A percentile compares a stretch with the other conserved stretches of the same genome.
Conservation (phyloP, 352 stramenopile species). For the Phytophthora multivora region DNA sequence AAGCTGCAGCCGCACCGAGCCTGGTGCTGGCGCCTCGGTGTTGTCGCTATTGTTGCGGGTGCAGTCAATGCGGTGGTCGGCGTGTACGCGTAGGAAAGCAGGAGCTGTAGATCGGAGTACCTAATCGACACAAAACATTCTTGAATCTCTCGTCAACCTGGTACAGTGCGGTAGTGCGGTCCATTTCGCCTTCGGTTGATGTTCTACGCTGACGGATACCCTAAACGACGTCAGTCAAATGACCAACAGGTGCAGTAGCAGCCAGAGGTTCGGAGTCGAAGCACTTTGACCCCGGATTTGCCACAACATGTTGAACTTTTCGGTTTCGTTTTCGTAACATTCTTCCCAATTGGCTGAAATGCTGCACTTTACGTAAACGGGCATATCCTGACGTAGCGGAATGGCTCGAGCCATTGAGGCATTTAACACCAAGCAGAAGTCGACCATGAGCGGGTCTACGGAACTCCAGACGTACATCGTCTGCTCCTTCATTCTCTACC, state of each 20-base stretch:
- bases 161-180: conserved; percentile 6
- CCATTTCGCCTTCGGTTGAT: conserved; percentile 5
- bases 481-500: conserved; percentile 45
- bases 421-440: background rate
- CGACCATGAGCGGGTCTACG: conserved; percentile 28
- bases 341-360: conserved; percentile 31
- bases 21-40: conserved; percentile 40
- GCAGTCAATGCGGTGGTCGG: conserved; percentile 51
- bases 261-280: conserved; percentile 7
- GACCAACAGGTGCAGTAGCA: conserved; percentile 9
- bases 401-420: background rate
- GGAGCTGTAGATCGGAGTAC: background rate
- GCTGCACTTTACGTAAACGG: conserved; percentile 16
- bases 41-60: conserved; percentile 43
- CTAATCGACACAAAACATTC: conserved; percentile 11
- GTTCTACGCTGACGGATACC: conserved; percentile 3
- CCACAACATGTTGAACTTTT: conserved; percentile 5
- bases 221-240: conserved; percentile 23
- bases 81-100: conserved; percentile 35
- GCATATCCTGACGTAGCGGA: conserved; percentile 3
- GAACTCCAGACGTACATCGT: conserved; percentile 37
- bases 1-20: conserved; percentile 49
- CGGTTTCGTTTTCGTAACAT: conserved; percentile 14
- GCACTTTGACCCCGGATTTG: conserved; percentile 11
- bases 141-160: conserved; percentile 4